Evolutionary conservation across 805 yeast genomes (phyloP).

Genomic region (Myxozyma nipponensis): DNA sequence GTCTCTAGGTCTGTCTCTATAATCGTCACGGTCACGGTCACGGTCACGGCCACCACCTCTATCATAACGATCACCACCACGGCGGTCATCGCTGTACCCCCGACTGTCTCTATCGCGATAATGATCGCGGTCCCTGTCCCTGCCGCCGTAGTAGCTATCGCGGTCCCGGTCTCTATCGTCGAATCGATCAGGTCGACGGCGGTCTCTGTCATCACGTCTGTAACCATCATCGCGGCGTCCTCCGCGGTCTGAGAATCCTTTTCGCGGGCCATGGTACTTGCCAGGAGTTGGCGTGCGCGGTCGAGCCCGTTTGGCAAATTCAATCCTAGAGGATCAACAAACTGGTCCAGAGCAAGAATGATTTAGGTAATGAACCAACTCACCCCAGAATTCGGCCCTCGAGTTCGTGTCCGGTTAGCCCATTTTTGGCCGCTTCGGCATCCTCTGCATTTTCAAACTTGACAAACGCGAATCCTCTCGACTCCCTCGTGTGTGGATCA

Average conservation of each 20-base stretch:
- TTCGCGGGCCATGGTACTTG: slow-evolving; percentile 34
- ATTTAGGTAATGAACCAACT: slow-evolving; percentile 1
- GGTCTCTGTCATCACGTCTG: slow-evolving; percentile 14
- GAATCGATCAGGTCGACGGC: slow-evolving; percentile 5
- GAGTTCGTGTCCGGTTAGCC: slow-evolving; percentile 43
- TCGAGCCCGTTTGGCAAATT: slow-evolving; percentile 42
- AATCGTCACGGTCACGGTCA: not conserved
- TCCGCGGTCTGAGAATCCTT: slow-evolving; percentile 8
- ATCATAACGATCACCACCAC: not conserved
- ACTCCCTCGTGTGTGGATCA: slow-evolving; percentile 44
- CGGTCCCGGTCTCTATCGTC: slow-evolving; percentile 14
- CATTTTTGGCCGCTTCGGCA: slow-evolving; percentile 46
- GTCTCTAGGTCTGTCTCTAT: slow-evolving; percentile 1
- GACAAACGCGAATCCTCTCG: slow-evolving; percentile 54
- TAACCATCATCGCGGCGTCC: slow-evolving; percentile 14
- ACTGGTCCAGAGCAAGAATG: not conserved
- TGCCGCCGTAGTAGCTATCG: not conserved
- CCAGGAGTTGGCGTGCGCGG: slow-evolving; percentile 42
- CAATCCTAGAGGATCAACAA: slow-evolving; percentile 35
- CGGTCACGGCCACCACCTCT: not conserved
- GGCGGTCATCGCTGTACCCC: not conserved
- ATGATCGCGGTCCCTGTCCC: not conserved
- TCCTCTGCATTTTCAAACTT: slow-evolving; percentile 43
- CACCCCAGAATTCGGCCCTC: slow-evolving; percentile 41
- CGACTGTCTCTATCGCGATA: not conserved